Conservation (phyloP, 2,329 filamentous ascomycete genomes). For the Orbilia oligospora region DNA sequence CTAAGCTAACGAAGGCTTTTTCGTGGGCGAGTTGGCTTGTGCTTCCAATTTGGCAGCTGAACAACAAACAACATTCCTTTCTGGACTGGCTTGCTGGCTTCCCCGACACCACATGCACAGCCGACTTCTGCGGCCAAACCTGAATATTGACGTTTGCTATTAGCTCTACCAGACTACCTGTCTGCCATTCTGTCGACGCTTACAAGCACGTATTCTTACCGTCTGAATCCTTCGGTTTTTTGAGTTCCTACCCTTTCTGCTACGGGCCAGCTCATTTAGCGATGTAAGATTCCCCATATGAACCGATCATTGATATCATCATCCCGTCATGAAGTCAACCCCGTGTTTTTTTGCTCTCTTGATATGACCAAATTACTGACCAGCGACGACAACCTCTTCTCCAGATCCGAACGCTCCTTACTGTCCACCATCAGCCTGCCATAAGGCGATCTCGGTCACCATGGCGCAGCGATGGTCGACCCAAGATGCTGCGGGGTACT, state of each 20-base stretch:
- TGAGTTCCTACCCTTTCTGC: not conserved
- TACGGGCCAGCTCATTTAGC: conserved; percentile 16
- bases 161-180: no score
- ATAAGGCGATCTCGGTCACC: conserved; percentile 56
- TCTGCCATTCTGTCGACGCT: not conserved
- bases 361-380: conserved; percentile 30
- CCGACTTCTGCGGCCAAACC: conserved; percentile 33
- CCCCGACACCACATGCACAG: conserved; percentile 44
- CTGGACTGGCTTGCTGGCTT: conserved; percentile 21
- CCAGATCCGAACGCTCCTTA: conserved; percentile 19
- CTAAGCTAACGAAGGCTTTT: no score
- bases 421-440: conserved; percentile 40
- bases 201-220: not conserved
- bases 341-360: not conserved
- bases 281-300: conserved; percentile 40
- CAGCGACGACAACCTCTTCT: conserved; percentile 24
- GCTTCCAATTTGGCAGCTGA: conserved; percentile 56
- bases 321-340: conserved; percentile 6
- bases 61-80: conserved; percentile 59
- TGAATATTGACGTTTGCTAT: conserved; percentile 13
- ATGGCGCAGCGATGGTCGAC: conserved; percentile 60
- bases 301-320: conserved; percentile 28
- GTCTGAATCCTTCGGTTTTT: conserved; percentile 3
- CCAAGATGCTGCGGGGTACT: conserved; percentile 58
- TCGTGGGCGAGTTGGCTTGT: conserved; percentile 4